These are phyloP conservation scores for Xylaria grammica DNA, from an alignment of 495 filamentous ascomycete species.

Conservation along the genomic window DNA sequence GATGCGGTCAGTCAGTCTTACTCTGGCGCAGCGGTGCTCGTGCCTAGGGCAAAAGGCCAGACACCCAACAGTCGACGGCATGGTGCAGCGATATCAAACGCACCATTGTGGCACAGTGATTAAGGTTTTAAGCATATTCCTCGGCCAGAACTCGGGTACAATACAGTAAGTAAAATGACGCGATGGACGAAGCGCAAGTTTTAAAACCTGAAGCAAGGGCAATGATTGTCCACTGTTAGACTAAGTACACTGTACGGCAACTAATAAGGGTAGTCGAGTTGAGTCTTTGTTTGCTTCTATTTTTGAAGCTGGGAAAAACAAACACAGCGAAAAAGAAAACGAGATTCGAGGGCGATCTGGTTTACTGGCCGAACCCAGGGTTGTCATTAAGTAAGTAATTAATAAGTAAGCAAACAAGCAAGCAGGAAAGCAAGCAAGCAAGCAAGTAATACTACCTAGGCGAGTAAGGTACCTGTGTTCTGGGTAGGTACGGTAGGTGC, in stretches of 20 bases:
- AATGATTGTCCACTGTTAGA: conserved; percentile 5
- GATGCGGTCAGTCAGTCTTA: conserved; percentile 19
- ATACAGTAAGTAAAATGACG: conserved; percentile 20
- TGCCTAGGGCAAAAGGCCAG: conserved; percentile 20
- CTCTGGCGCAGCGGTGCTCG: not conserved
- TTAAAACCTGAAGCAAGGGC: not conserved
- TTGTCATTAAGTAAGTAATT: conserved; percentile 9
- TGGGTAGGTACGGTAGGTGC: not conserved
- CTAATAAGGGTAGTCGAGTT: conserved; percentile 1
- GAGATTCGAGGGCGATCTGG: not conserved
- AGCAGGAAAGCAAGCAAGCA: too few relatives aligned
- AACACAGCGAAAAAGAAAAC: not conserved
- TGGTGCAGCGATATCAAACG: not conserved
- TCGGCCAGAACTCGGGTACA: not conserved
- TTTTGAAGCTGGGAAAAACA: conserved; percentile 12
- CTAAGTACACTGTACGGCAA: conserved; percentile 5
- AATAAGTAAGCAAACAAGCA: too few relatives aligned
- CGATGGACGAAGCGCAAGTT: not conserved
- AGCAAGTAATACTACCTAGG: conserved; percentile 14
- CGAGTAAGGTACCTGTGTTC: not conserved
- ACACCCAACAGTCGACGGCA: conserved; percentile 20
- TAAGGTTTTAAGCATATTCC: conserved; percentile 25
- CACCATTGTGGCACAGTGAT: conserved; percentile 17
- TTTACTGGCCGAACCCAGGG: not conserved
- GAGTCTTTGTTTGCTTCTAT: too few relatives aligned